These are phyloP conservation scores for Paspalum vaginatum DNA, from an alignment of 176 grass and related monocot species.

Conservation along the genomic window DNA sequence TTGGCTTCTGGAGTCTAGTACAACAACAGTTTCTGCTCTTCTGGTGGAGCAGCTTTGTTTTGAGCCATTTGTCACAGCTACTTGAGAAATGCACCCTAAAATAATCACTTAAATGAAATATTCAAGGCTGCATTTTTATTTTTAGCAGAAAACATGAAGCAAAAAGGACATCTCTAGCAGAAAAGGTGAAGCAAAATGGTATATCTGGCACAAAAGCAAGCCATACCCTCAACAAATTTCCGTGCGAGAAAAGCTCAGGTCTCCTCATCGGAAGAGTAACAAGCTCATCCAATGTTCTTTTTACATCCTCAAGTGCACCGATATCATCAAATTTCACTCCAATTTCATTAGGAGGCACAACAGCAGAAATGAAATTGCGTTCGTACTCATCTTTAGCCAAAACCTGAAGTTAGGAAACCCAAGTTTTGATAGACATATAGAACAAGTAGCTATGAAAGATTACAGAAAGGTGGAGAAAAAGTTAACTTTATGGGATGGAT, in stretches of 20 bases:
- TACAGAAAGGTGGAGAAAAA: constrained; percentile 29
- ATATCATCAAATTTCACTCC: constrained; percentile 98
- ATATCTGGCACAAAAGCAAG: constrained; percentile 36
- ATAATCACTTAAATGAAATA: constrained; percentile 15
- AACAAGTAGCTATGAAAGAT: constrained; percentile 25
- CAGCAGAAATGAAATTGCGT: constrained; percentile 83
- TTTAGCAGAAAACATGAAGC: constrained; percentile 26
- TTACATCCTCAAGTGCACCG: constrained; percentile 91
- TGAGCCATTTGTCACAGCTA: no score
- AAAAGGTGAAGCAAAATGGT: constrained; percentile 19
- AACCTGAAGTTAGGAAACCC: constrained; percentile 53
- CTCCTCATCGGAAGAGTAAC: constrained; percentile 95
- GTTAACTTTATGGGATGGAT: constrained; percentile 11
- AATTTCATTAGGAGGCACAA: constrained; percentile 90
- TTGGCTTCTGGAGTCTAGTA: no score
- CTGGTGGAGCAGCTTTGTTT: no score
- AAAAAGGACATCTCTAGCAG: neutral
- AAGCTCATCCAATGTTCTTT: constrained; percentile 89
- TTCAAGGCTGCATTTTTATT: constrained; percentile 10
- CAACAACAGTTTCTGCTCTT: no score
- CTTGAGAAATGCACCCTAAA: no score
- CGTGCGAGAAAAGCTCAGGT: constrained; percentile 86
- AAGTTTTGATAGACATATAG: constrained; percentile 12
- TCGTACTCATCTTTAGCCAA: constrained; percentile 94
- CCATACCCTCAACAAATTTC: constrained; percentile 88